A percentile compares a stretch with the other conserved stretches of the same genome.
These are phyloP conservation scores for Candida hungchunana DNA, from an alignment of 805 yeast genomes.

Conservation along the genomic window DNA sequence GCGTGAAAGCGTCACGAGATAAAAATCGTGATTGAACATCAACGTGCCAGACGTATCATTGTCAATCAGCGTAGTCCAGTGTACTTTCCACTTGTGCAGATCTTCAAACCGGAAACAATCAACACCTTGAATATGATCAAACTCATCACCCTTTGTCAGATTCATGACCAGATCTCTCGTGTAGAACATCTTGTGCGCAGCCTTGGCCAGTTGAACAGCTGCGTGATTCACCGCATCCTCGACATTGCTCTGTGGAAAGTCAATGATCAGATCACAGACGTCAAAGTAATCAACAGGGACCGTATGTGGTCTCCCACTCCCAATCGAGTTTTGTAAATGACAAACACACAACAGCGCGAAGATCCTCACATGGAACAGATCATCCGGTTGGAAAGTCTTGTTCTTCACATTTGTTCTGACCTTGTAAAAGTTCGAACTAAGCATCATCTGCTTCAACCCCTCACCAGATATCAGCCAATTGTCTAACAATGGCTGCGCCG, in stretches of 20 bases:
- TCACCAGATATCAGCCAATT: constrained; percentile 49
- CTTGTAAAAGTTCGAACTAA: constrained; percentile 41
- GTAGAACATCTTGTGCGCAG: constrained; percentile 24
- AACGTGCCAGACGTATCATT: constrained; percentile 47
- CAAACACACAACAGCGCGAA: constrained; percentile 49
- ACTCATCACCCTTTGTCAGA: constrained; percentile 20
- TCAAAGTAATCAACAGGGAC: constrained; percentile 34
- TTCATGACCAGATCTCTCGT: constrained; percentile 20
- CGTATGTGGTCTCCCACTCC: constrained; percentile 43
- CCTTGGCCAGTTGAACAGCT: constrained; percentile 39
- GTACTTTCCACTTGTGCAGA: constrained; percentile 38
- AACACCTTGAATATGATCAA: constrained; percentile 14
- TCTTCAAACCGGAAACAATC: constrained; percentile 20
- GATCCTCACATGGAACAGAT: constrained; percentile 50
- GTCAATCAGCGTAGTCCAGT: constrained; percentile 41
- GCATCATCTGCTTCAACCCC: constrained; percentile 46
- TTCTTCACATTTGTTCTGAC: constrained; percentile 34
- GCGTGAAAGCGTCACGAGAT: constrained; percentile 38
- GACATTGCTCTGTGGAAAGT: constrained; percentile 45
- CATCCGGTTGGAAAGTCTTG: constrained; percentile 32
- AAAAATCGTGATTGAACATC: constrained; percentile 44
- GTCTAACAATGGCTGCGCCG: constrained; percentile 49
- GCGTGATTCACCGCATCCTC: constrained; percentile 54
- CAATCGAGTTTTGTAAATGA: constrained; percentile 47
- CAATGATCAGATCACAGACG: constrained; percentile 40